A percentile compares a stretch with the other conserved stretches of the same genome.
These are phyloP conservation scores for Amanita inopinata DNA, from an alignment of 768 basidiomycete genomes.

Conservation along the genomic window DNA sequence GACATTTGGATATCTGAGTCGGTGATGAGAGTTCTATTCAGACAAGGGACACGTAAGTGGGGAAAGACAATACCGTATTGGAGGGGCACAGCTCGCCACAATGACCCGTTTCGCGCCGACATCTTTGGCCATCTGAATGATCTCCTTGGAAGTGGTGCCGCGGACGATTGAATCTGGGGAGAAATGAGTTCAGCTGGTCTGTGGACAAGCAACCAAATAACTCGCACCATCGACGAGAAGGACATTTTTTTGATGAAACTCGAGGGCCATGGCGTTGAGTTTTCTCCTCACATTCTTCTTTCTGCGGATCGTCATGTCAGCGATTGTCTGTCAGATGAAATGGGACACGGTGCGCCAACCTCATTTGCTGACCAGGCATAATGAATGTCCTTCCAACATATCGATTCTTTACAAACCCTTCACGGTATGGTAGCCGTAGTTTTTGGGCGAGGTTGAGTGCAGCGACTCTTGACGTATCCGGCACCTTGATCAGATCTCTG, in stretches of 20 bases:
- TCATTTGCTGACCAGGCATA: conserved; percentile 98
- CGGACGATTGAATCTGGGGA: conserved; percentile 97
- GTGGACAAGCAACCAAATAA: too few relatives aligned
- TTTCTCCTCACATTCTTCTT: conserved; percentile 92
- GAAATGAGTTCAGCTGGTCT: too few relatives aligned
- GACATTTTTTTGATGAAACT: conserved; percentile 87
- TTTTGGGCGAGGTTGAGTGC: conserved; percentile 93
- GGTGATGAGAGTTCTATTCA: conserved; percentile 4
- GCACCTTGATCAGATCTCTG: conserved; percentile 44
- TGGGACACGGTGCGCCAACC: conserved; percentile 41
- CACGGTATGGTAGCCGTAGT: conserved; percentile 83
- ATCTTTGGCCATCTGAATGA: conserved; percentile 98
- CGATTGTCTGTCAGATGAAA: not conserved
- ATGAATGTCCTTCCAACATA: conserved; percentile 98
- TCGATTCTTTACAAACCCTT: conserved; percentile 98
- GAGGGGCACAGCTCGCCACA: conserved; percentile 94
- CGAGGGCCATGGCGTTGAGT: conserved; percentile 96
- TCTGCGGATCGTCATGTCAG: too few relatives aligned
- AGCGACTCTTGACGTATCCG: conserved; percentile 94
- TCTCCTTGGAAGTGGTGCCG: conserved; percentile 97
- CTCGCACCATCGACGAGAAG: conserved; percentile 91
- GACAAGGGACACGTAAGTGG: not conserved
- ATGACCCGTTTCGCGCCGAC: conserved; percentile 95
- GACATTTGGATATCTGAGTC: conserved; percentile 76
- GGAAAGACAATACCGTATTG: conserved; percentile 57